Percentiles rank a stretch among this genome's conserved stretches.
Evolutionary conservation across 2,329 filamentous ascomycete species (phyloP).

Genomic region (Nothomitra cinnamomea): DNA sequence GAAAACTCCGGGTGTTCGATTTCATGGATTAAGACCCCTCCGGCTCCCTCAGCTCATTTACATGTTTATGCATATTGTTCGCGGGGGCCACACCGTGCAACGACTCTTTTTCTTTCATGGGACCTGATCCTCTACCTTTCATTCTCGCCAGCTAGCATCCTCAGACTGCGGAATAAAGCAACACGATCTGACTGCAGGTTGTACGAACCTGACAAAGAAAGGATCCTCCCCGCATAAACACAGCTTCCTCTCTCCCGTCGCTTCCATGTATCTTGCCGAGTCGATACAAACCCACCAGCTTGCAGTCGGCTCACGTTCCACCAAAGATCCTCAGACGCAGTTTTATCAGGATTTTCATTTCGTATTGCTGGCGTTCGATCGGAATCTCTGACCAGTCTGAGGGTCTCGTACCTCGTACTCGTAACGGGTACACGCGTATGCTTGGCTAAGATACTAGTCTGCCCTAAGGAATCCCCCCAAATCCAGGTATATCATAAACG

Average conservation of each 20-base stretch:
- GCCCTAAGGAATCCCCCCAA: background rate
- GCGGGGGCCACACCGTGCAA: too few relatives aligned
- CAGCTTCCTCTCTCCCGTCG: background rate
- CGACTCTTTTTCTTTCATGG: too few relatives aligned
- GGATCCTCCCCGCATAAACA: background rate
- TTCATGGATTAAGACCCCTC: too few relatives aligned
- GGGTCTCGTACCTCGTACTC: background rate
- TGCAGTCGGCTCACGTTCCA: background rate
- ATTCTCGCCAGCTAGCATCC: too few relatives aligned
- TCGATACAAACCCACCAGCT: background rate
- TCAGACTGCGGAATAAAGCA: too few relatives aligned
- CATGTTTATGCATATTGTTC: too few relatives aligned
- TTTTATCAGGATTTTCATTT: background rate
- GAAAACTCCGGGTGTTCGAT: too few relatives aligned
- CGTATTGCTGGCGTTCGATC: background rate
- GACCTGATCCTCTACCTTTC: too few relatives aligned
- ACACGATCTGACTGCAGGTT: too few relatives aligned
- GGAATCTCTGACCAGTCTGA: background rate
- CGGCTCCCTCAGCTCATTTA: too few relatives aligned
- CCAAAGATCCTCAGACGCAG: background rate
- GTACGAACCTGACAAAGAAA: background rate
- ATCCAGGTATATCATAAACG: too few relatives aligned
- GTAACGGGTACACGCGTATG: background rate
- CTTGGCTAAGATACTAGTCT: background rate
- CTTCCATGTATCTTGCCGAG: background rate